These are phyloP conservation scores for Coniochaeta sp. DNA, from an alignment of 2,329 filamentous ascomycete species.

Conservation along the genomic window DNA sequence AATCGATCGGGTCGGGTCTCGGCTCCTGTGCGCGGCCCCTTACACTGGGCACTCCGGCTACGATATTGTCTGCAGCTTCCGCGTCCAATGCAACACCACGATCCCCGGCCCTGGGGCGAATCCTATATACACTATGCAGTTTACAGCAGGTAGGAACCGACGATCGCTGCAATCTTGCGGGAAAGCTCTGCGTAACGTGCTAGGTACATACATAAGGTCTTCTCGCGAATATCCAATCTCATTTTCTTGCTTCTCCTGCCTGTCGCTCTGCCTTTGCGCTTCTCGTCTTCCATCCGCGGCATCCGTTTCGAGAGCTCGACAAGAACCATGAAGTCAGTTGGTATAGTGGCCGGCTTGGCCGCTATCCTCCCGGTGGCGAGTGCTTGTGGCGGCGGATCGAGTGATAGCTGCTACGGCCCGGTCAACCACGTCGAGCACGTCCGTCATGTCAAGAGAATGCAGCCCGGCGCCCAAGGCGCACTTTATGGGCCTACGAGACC, in stretches of 20 bases:
- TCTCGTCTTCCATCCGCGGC: neutral
- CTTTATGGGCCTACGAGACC: constrained; percentile 32
- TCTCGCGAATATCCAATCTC: neutral
- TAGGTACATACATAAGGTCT: neutral
- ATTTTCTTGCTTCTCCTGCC: neutral
- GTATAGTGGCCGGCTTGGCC: neutral
- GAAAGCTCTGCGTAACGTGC: neutral
- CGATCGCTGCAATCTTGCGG: neutral
- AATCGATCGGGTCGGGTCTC: neutral
- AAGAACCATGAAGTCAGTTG: neutral
- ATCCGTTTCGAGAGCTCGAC: neutral
- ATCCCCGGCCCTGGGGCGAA: neutral
- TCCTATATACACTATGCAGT: neutral
- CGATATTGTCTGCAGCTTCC: neutral
- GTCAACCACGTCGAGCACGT: constrained; percentile 16
- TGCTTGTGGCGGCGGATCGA: neutral
- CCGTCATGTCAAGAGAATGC: constrained; percentile 40
- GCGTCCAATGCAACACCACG: neutral
- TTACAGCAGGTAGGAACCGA: constrained; percentile 1
- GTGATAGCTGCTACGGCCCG: constrained; percentile 1
- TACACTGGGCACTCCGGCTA: neutral
- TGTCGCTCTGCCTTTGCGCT: neutral
- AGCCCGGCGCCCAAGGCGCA: constrained; percentile 35
- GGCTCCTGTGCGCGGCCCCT: neutral
- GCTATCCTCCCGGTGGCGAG: neutral